Conservation (phyloP, 495 filamentous ascomycete genomes). For the Penicillium verhagenii region DNA sequence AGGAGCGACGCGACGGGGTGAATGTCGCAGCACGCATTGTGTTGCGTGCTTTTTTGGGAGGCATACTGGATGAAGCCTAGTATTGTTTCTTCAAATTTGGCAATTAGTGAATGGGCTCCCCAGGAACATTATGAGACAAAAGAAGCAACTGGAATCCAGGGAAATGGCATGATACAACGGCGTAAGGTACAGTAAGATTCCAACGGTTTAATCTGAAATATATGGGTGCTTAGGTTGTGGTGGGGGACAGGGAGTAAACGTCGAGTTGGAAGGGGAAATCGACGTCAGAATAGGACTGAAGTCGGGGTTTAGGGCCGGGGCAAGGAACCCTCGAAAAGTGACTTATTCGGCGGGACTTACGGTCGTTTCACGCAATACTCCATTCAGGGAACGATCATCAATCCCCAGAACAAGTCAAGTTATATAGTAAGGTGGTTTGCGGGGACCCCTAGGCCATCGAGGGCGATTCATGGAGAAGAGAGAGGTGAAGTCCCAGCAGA, state of each 20-base stretch:
- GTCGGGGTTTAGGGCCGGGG: conserved; percentile 22
- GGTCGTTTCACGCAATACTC: not conserved
- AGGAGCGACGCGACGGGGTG: conserved; percentile 23
- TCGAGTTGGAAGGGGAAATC: not conserved
- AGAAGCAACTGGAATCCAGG: too few species aligned
- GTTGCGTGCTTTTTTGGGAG: conserved; percentile 27
- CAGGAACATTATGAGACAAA: not conserved
- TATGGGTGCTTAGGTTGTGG: not conserved
- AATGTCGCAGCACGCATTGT: conserved; percentile 21
- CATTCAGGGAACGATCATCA: conserved; percentile 4
- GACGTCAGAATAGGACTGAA: conserved; percentile 25
- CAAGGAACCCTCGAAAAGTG: not conserved
- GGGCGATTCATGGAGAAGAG: conserved; percentile 3
- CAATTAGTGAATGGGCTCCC: conserved; percentile 5
- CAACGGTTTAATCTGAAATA: not conserved
- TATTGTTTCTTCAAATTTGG: not conserved
- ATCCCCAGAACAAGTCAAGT: not conserved
- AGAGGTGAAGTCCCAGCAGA: conserved; percentile 24
- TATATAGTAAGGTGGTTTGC: not conserved
- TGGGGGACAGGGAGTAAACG: not conserved
- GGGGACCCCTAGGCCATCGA: not conserved
- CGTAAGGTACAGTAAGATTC: too few species aligned
- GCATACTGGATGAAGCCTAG: conserved; percentile 21
- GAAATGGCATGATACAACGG: too few species aligned
- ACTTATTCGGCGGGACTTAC: conserved; percentile 13